Conservation (phyloP, 352 stramenopile genomes). For the Phytopythium montanum region DNA sequence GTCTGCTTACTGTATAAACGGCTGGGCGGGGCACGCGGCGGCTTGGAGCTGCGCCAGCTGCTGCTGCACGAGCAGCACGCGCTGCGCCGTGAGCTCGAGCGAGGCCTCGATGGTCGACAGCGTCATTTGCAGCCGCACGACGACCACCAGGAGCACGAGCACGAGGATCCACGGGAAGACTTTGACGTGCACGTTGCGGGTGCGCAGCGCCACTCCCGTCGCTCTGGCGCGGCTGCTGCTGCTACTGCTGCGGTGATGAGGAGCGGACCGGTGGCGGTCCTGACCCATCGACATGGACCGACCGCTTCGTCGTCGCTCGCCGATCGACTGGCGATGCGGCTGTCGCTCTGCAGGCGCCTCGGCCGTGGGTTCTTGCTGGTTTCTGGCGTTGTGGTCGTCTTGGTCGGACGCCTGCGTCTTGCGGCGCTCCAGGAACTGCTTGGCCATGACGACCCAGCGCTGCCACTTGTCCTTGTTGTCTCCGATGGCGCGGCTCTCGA, state of each 20-base stretch:
- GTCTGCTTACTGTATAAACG: slow-evolving; percentile 3
- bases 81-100: slow-evolving; percentile 36
- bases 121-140: slow-evolving; percentile 52
- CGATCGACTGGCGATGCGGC: neutral
- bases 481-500: slow-evolving; percentile 63
- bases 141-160: slow-evolving; percentile 52
- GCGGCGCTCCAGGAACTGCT: slow-evolving; percentile 33
- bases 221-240: slow-evolving; percentile 8
- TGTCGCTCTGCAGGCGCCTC: neutral
- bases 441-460: slow-evolving; percentile 64
- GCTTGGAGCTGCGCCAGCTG: slow-evolving; percentile 18
- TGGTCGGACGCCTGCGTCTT: neutral
- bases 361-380: neutral
- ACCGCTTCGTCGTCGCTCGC: neutral
- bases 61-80: slow-evolving; percentile 32
- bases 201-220: slow-evolving; percentile 3
- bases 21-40: slow-evolving; percentile 17
- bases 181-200: slow-evolving; percentile 24
- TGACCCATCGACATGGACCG: slow-evolving; percentile 1
- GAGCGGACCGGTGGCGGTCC: slow-evolving; percentile 10
- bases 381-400: neutral
- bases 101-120: slow-evolving; percentile 55
- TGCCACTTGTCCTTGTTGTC: slow-evolving; percentile 77
- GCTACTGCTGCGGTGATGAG: slow-evolving; percentile 15
- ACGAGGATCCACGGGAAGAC: slow-evolving; percentile 73